Evolutionary conservation across 139 green algal genomes (phyloP), one percentile per base, ranked within the genome.

Genomic region (Chlorella vulgaris): DNA sequence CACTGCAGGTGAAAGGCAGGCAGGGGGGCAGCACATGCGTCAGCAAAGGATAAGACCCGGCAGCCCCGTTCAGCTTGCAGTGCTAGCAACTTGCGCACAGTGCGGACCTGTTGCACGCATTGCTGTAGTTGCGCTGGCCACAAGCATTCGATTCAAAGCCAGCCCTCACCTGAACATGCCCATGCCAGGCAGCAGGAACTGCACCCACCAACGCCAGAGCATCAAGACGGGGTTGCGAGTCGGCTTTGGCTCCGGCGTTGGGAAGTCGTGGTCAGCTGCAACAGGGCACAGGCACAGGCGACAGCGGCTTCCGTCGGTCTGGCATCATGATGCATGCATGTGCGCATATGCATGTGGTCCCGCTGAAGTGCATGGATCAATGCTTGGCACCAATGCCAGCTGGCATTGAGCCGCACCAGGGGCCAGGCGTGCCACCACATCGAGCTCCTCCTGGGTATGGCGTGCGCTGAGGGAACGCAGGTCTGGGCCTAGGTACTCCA

Each of bases 121-220:
- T 18, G 3, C 21, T 2, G 60, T 8, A n/a, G 5, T 3, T 36
- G n/a, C 38, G 31, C 3, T 8, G 2, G 36, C 29, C 1, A 19
- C 1, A 28, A 36, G 61, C 33, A 22, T 33, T 7, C 3, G 47
- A 50, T 33, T 21, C 8, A 21, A 65, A 15, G n/a, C 42, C n/a
- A 26, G 62, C 69, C n/a, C 26, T 67, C 51, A 68, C 55, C 55
- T 65, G 38, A 85, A 85, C 80, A 85, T 85, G 33, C 80, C 80
- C 47, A 81, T 74, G 47, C 80, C 80, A 1, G 80, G 80, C 6
- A 85, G 22, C 55, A 65, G 22, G 55, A 31, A 65, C 5, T 15
- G 18, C 55, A 65, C 55, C 55, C 55, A 65, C 55, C 55, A 65
- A 15, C 55, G 55, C 55, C 55, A 65, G 15, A 5, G 18, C 21